Evolutionary conservation across 1,284 basidiomycete genomes (phyloP).

Genomic region (Puccinia hordei): DNA sequence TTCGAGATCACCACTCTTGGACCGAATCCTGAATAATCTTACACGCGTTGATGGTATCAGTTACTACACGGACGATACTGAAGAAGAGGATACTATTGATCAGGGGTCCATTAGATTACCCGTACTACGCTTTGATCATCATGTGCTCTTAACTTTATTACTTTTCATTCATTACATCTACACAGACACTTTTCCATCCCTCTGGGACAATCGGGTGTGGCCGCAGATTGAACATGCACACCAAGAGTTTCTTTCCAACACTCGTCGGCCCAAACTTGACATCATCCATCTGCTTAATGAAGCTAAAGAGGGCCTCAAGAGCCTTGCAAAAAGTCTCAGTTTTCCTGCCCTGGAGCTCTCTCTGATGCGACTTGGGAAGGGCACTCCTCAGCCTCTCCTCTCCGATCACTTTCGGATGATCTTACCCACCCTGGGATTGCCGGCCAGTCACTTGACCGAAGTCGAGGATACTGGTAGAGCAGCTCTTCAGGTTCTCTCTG

Average conservation of each 20-base stretch:
- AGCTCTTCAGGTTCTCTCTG: background rate
- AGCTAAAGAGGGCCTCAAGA: constrained; percentile 69
- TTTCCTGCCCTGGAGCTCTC: constrained; percentile 66
- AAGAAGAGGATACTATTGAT: constrained; percentile 38
- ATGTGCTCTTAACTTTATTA: constrained; percentile 70
- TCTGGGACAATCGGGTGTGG: constrained; percentile 80
- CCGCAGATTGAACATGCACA: constrained; percentile 61
- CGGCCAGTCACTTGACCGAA: constrained; percentile 20
- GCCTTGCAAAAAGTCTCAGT: constrained; percentile 65
- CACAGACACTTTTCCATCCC: constrained; percentile 75
- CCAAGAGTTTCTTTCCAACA: constrained; percentile 52
- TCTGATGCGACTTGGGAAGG: constrained; percentile 59
- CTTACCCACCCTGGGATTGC: constrained; percentile 5
- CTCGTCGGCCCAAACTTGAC: constrained; percentile 53
- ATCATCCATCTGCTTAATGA: constrained; percentile 61
- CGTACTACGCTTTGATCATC: constrained; percentile 59
- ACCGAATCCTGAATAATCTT: constrained; percentile 53
- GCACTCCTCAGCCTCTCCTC: constrained; percentile 63
- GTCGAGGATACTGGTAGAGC: background rate
- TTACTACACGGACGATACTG: constrained; percentile 25
- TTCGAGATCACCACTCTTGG: constrained; percentile 66
- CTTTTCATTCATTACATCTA: constrained; percentile 84
- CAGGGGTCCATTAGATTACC: constrained; percentile 36
- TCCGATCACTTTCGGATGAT: constrained; percentile 62
- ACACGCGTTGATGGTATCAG: constrained; percentile 6